A percentile compares a stretch with the other conserved stretches of the same genome.
Conservation (phyloP, 2,329 filamentous ascomycete genomes). For the Pyrenochaeta sp. region DNA sequence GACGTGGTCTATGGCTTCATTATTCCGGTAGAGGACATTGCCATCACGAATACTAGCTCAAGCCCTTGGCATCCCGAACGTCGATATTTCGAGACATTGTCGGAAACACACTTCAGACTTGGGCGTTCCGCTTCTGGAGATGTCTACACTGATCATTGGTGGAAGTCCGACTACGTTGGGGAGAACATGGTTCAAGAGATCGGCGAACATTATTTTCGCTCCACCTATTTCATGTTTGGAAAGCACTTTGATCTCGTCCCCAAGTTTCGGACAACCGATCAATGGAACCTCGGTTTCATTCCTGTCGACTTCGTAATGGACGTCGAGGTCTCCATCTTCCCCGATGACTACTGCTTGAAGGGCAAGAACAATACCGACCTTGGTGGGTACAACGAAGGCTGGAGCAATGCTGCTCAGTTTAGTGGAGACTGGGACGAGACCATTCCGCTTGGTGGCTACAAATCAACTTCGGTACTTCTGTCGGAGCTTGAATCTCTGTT, state of each 20-base stretch:
- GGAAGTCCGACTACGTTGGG: not conserved
- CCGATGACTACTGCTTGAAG: not conserved
- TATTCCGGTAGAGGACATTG: not conserved
- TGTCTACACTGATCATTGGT: not conserved
- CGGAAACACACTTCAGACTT: not conserved
- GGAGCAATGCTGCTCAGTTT: no score
- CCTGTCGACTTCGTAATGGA: not conserved
- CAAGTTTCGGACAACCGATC: conserved; percentile 3
- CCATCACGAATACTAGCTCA: conserved; percentile 4
- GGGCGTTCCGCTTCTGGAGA: not conserved
- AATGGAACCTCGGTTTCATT: not conserved
- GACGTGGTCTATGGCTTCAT: conserved; percentile 4
- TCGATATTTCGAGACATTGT: not conserved
- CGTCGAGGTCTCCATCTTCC: not conserved
- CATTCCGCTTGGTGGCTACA: no score
- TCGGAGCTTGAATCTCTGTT: conserved; percentile 2
- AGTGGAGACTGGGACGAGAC: no score
- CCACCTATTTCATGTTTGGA: not conserved
- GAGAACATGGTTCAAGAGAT: not conserved
- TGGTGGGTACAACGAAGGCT: no score
- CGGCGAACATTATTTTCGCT: conserved; percentile 1
- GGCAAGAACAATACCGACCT: not conserved
- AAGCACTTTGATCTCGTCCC: not conserved
- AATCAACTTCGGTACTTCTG: not conserved
- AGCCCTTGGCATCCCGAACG: not conserved